These are phyloP conservation scores for Diplogelasinospora grovesii DNA, from an alignment of 495 filamentous ascomycete species.

Conservation along the genomic window DNA sequence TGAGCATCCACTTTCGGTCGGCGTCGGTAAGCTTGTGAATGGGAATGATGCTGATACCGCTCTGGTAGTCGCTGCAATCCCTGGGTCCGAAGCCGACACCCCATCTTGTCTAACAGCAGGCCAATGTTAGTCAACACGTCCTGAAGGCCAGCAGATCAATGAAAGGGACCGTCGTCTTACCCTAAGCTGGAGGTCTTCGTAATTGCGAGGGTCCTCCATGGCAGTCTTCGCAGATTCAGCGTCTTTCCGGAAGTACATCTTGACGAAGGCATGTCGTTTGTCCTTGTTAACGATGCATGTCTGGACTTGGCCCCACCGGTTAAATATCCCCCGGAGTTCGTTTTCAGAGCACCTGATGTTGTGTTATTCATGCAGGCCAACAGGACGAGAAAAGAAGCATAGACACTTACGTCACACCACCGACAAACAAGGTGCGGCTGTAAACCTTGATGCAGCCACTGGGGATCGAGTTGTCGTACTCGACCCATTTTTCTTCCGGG, in stretches of 20 bases:
- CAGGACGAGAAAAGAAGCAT: slow-evolving; percentile 9
- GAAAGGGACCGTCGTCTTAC: slow-evolving; percentile 44
- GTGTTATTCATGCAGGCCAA: slow-evolving; percentile 11
- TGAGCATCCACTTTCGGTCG: slow-evolving; percentile 95
- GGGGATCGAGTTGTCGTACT: slow-evolving; percentile 68
- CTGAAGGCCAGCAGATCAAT: too few relatives aligned
- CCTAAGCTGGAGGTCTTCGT: slow-evolving; percentile 68
- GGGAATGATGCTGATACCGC: slow-evolving; percentile 87
- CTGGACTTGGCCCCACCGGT: slow-evolving; percentile 77
- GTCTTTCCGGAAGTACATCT: slow-evolving; percentile 86
- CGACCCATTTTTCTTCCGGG: slow-evolving; percentile 67
- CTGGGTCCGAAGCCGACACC: slow-evolving; percentile 95
- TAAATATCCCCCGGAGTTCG: slow-evolving; percentile 72
- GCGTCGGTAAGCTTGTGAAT: slow-evolving; percentile 89
- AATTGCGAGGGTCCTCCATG: slow-evolving; percentile 74
- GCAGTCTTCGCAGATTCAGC: slow-evolving; percentile 78
- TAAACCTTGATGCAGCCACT: slow-evolving; percentile 81
- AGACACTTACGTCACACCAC: slow-evolving; percentile 77
- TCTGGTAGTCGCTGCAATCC: slow-evolving; percentile 94
- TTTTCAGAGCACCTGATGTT: slow-evolving; percentile 62
- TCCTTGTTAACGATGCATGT: slow-evolving; percentile 97
- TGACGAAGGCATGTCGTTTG: slow-evolving; percentile 97
- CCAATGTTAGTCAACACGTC: slow-evolving; percentile 22
- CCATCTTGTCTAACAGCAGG: slow-evolving; percentile 79
- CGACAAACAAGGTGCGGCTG: slow-evolving; percentile 92